Evolutionary conservation across 2,329 filamentous ascomycete genomes (phyloP), one percentile per base, ranked within the genome.

Genomic region (Eutypa lata): DNA sequence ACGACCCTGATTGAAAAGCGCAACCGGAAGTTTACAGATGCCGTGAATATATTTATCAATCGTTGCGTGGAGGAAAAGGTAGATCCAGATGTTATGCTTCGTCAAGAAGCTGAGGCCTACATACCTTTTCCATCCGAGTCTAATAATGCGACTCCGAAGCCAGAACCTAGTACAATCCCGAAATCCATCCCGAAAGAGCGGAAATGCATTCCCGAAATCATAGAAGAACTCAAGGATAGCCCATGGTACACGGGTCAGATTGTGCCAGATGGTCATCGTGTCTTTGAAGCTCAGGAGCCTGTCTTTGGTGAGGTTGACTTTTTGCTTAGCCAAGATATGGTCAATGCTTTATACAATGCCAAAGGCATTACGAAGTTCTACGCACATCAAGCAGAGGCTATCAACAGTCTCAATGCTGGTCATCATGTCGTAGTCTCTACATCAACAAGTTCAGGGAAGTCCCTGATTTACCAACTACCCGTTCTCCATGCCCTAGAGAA

Each of bases 311-410:
- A 96, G 42, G 77, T 99, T 47, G 82, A 88, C 26, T 99, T 97
- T 65, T 76, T 88, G 18, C 79, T 99, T 7, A 96, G 91, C 49
- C 94, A 99, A 67, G 83, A 89, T 58, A 74, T 99, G 48, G 92
- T 99, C n/a, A 96, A 99, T 68, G 93, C 94, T 1, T 72, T 99
- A 1, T 99, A 95, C 74, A 97, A 97, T 61, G 89, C 90, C 8
- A 90, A 88, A 61, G 86, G 86, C 3, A 97, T 99, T 53, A 90
- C 87, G 0, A 81, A 88, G 53, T 82, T 99, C 37, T 99, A 95
- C 65, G 86, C 90, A 1, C 94, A 99, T 68, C 94, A 99, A 71
- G 86, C 92, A 0, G 90, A 96, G 71, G 94, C 94, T 0, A 90
- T 99, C 62, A 99, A 99, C 65, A 84, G 88, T 55, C 76, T 99